Evolutionary conservation across 2,329 filamentous ascomycete species (phyloP).

Genomic region (Aspergillus sp.): DNA sequence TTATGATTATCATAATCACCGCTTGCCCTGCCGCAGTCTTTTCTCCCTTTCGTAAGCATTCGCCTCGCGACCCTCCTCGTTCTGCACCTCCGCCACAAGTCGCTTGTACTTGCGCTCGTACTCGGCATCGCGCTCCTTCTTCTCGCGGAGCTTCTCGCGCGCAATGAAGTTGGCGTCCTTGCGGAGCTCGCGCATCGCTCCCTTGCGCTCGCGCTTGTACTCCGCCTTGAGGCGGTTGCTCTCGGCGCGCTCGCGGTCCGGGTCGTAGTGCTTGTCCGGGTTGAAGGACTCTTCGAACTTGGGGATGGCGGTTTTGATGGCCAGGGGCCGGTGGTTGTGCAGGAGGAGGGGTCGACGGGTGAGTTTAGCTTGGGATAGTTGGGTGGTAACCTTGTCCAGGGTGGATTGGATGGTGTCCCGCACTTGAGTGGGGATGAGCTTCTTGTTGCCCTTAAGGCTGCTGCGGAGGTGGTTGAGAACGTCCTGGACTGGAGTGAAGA

Average conservation of each 20-base stretch:
- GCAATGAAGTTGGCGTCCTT: conserved; percentile 96
- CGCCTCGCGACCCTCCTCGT: conserved; percentile 80
- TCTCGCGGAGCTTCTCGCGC: conserved; percentile 82
- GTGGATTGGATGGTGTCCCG: conserved; percentile 33
- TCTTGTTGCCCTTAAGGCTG: conserved; percentile 53
- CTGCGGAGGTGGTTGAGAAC: conserved; percentile 65
- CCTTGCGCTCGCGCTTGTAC: conserved; percentile 94
- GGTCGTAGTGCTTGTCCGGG: conserved; percentile 95
- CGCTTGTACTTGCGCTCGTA: conserved; percentile 97
- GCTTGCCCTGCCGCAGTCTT: conserved; percentile 68
- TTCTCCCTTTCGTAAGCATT: conserved; percentile 91
- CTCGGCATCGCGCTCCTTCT: conserved; percentile 88
- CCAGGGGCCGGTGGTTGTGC: conserved; percentile 83
- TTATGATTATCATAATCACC: conserved; percentile 28
- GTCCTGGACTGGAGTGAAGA: conserved; percentile 66
- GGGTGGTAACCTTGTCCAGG: conserved; percentile 40
- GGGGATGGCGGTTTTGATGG: conserved; percentile 84
- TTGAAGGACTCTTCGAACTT: conserved; percentile 97
- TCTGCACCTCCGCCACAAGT: conserved; percentile 91
- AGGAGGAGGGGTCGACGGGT: conserved; percentile 78
- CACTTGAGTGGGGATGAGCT: conserved; percentile 43
- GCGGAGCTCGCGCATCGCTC: conserved; percentile 86
- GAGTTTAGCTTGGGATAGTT: conserved; percentile 61
- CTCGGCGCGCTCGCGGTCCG: conserved; percentile 85
- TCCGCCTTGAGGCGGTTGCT: conserved; percentile 81